Evolutionary conservation across 2,329 filamentous ascomycete genomes (phyloP), one percentile per base, ranked within the genome.

Genomic region (Alternaria sp.): DNA sequence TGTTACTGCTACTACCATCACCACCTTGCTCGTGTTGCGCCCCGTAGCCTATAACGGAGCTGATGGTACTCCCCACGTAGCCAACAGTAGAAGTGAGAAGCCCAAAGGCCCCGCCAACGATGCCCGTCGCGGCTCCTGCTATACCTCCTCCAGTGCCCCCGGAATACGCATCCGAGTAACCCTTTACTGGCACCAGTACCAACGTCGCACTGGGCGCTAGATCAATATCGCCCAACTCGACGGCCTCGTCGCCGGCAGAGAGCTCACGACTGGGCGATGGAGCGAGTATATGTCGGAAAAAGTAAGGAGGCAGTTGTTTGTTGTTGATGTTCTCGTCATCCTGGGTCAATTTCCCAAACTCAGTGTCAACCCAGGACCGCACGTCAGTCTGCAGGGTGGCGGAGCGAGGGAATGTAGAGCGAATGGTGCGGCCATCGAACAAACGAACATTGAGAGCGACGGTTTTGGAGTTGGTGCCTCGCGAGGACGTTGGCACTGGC

Each of bases 351-450:
- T 72, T 69, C 1, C 64, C 58, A n/a, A 77, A 75, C 41, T 78
- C 73, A 2, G 63, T 54, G 58, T 95, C 92, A 8, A 98, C 86
- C 92, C 93, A 97, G 7, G 84, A 81, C 8, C 95, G 87, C 1
- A 98, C 89, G 46, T 92, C 87, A 7, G 79, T 82, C 7, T 83
- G 79, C 4, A 97, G 84, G 0, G 87, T 91, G 7, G 87, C 84
- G 3, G 82, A 82, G 21, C 89, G 87, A 11, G 88, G 83, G 78
- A 97, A 97, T 18, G 87, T 88, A 4, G 85, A 87, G 44, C 93
- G 89, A 18, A 97, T 87, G 2, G 89, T 94, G 11, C 89, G 90
- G 10, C 95, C 95, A 75, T 97, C 93, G 60, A 96, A 92, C 0
- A 97, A 84, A 8, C 94, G 88, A 18, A 97, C 87, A 72, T 96